Percentiles rank a stretch among this genome's conserved stretches.
phyloP scores from a whole-genome alignment of 1,284 basidiomycete species.

The Trametes sp. region DNA sequence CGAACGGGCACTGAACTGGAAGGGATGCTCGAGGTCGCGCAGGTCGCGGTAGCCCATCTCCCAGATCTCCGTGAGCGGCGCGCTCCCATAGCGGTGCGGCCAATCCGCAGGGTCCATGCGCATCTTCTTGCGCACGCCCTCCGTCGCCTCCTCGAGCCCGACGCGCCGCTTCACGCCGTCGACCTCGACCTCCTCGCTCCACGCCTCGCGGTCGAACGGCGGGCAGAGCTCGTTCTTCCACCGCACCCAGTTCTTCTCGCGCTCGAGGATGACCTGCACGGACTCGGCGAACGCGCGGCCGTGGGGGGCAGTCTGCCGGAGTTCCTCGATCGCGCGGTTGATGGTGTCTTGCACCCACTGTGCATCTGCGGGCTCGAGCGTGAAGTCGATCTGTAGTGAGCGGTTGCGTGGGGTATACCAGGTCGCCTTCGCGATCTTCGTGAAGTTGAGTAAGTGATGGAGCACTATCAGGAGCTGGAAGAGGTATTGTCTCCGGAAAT shows the following conservation, averaged over 20 bases:
- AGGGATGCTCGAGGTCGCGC: slow-evolving; percentile 65
- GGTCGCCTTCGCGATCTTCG: slow-evolving; percentile 67
- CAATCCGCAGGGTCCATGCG: slow-evolving; percentile 63
- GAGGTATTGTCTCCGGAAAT: slow-evolving; percentile 91
- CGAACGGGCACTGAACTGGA: slow-evolving; percentile 59
- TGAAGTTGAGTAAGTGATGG: slow-evolving; percentile 82
- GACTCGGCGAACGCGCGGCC: slow-evolving; percentile 80
- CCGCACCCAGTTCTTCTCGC: slow-evolving; percentile 86
- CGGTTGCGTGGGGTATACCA: slow-evolving; percentile 72
- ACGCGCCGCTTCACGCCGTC: slow-evolving; percentile 48
- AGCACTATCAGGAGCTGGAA: slow-evolving; percentile 88
- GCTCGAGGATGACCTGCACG: slow-evolving; percentile 70
- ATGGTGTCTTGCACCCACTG: slow-evolving; percentile 80
- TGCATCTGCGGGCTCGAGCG: slow-evolving; percentile 66
- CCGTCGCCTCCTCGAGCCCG: slow-evolving; percentile 70
- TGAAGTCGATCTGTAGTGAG: slow-evolving; percentile 83
- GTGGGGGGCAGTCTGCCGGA: slow-evolving; percentile 76
- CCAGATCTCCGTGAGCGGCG: slow-evolving; percentile 80
- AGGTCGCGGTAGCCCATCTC: slow-evolving; percentile 76
- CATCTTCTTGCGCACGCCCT: slow-evolving; percentile 56
- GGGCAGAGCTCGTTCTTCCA: slow-evolving; percentile 85
- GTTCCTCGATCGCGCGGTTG: slow-evolving; percentile 69
- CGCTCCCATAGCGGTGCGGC: slow-evolving; percentile 67
- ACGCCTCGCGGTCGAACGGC: slow-evolving; percentile 77
- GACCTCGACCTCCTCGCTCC: slow-evolving; percentile 55